Evolutionary conservation across 352 stramenopile genomes (phyloP), one percentile per base, ranked within the genome.

Genomic region (Phytophthora litchii): DNA sequence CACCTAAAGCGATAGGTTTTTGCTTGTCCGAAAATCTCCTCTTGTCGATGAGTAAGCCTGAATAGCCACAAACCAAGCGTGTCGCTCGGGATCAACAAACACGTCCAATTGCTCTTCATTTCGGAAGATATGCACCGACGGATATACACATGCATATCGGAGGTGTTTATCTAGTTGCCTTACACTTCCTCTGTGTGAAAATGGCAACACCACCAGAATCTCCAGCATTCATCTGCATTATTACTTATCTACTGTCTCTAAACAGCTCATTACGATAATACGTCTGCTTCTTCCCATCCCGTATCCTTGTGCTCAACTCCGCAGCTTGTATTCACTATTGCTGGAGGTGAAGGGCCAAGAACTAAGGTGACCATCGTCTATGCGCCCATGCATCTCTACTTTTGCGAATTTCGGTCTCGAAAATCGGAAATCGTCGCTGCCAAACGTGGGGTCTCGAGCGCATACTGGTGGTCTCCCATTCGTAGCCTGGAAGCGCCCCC

Each of bases 381-480:
- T 68, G 53, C 25, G 21, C 23, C 40, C 23, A 20, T 13, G 3
- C 13, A 47, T 56, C 37, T 55, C 57, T 64, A 67, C 25, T 54
- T 71, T 53, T 62, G 3, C 2, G 13, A 47, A 50, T 40, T 48
- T 12, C 21, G 9, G 2, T 1, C 16, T 17, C 36, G 4, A 49
- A 54, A 69, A 58, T 45, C 40, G 14, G 6, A 65, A 74, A 61
- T 37, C 16, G 4, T 38, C 20, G 29, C 47, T 14, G 21, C 34
- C 34, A 53, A 74, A 78, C 65, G 69, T 72, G 64, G 35, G 64
- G 69, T 58, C 44, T 56, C 36, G 19, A 47, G 37, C 27, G 38
- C 17, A 19, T 68, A 49, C 44, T 65, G 47, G 56, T 67, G 66
- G 47, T 75, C 51, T 60, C 56, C 62, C 70, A 79, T 79, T 77